Evolutionary conservation across 495 filamentous ascomycete species (phyloP).

Genomic region (Eremomyces bilateralis): DNA sequence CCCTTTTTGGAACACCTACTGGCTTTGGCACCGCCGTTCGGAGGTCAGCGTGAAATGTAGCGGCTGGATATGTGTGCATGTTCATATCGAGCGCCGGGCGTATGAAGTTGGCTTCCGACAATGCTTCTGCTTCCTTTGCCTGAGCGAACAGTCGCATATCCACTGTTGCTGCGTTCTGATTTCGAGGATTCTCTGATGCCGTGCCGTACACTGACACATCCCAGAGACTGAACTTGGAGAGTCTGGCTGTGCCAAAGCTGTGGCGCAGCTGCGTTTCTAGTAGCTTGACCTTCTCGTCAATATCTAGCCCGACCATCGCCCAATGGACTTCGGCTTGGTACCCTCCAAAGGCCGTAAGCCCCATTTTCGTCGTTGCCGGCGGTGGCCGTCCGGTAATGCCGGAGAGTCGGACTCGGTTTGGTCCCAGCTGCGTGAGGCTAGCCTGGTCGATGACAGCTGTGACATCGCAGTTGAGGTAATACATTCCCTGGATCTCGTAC

Average conservation of each 20-base stretch:
- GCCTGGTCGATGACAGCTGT: constrained; percentile 16
- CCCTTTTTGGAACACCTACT: no score
- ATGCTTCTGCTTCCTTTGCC: constrained; percentile 9
- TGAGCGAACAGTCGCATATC: constrained; percentile 20
- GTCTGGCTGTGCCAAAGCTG: constrained; percentile 5
- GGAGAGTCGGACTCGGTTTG: constrained; percentile 15
- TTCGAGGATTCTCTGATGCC: constrained; percentile 11
- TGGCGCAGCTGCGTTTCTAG: constrained; percentile 12
- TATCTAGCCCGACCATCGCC: constrained; percentile 13
- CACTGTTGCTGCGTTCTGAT: constrained; percentile 20
- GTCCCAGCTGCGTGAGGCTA: constrained; percentile 15
- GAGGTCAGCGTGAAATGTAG: constrained; percentile 14
- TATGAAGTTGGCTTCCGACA: constrained; percentile 12
- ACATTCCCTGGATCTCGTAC: constrained; percentile 17
- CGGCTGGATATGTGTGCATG: constrained; percentile 17
- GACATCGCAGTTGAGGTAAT: constrained; percentile 17
- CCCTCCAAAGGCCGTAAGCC: constrained; percentile 12
- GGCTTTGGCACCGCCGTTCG: constrained; percentile 16
- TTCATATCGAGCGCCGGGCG: constrained; percentile 15
- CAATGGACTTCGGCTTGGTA: constrained; percentile 14
- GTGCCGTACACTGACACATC: constrained; percentile 17
- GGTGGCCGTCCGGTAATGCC: constrained; percentile 19
- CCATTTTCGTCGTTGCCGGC: constrained; percentile 18
- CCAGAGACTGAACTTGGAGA: constrained; percentile 11
- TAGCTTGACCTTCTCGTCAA: constrained; percentile 14